Base-by-base conservation (phyloP, 352 stramenopile species). In the Phytophthora ramorum region DNA sequence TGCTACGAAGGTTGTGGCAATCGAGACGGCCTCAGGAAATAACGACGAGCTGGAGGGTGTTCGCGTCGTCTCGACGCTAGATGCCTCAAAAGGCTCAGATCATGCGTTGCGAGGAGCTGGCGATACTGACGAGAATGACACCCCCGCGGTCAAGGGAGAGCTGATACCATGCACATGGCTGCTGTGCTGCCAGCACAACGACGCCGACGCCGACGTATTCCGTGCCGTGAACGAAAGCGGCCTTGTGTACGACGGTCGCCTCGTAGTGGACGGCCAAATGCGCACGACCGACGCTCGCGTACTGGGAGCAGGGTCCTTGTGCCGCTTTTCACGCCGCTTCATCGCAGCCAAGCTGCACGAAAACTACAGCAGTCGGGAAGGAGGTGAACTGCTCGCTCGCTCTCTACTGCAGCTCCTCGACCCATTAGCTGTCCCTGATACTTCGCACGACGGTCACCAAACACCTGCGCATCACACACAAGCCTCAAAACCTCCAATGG, bases 201-300 rank as follows among this genome's bases (percentile, higher is more conserved):
- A 97, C 62, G 81, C 90, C 12, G 89, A 97, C 66, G 78, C 83
- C 14, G 91, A 97, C 69, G 69, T 97, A 1, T 98, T 98, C 64
- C 80, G 80, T 4, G 91, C 91, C 9, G 90, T 97, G 47, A 97
- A 97, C 66, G 89, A 96, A 44, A 91, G 83, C 54, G 93, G 92
- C 7, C 82, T 98, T 30, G 92, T 98, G 19, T 98, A 97, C 67
- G 92, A 98, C 63, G 92, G 92, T 0, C 80, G 90, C 0, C 80
- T 98, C 26, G 92, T 98, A 30, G 92, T 98, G 19, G 91, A 96
- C 58, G 84, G 84, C 13, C 65, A 72, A 34, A 92, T 97, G 77
- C 78, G 80, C 24, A 98, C 93, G 24, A 90, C 89, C 0, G 93
- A 98, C 60, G 67, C 79, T 9, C 62, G 71, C 34, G 86, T 97